Evolutionary conservation across 208 protist genomes (phyloP).

Genomic region (Trypanosomatidae sp.): DNA sequence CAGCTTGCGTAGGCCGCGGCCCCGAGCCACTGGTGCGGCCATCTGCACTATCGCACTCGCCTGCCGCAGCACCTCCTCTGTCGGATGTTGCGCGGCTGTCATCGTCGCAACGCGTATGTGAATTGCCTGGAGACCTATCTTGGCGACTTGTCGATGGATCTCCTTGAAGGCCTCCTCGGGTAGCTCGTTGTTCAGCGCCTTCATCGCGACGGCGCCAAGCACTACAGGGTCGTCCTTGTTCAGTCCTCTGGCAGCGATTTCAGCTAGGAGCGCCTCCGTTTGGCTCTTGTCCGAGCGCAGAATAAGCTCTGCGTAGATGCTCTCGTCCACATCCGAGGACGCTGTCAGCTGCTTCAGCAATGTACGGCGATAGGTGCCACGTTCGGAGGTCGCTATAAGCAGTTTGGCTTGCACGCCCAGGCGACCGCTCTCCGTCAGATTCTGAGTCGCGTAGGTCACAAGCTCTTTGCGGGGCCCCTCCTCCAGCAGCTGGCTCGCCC

Average conservation of each 20-base stretch:
- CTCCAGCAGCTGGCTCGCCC: slow-evolving; percentile 24
- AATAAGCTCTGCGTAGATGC: slow-evolving; percentile 75
- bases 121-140: slow-evolving; percentile 48
- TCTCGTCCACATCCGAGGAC: slow-evolving; percentile 69
- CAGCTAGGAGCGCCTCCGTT: slow-evolving; percentile 48
- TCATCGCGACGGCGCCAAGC: slow-evolving; percentile 50
- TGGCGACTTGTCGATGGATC: slow-evolving; percentile 57
- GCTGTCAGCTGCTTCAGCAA: slow-evolving; percentile 57
- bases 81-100: slow-evolving; percentile 34
- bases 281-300: slow-evolving; percentile 44
- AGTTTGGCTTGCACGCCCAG: slow-evolving; percentile 53
- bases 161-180: slow-evolving; percentile 59
- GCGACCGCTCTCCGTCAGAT: slow-evolving; percentile 39
- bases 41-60: slow-evolving; percentile 44
- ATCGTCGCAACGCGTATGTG: slow-evolving; percentile 51
- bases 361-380: slow-evolving; percentile 38
- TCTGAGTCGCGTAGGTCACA: slow-evolving; percentile 38
- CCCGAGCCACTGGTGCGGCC: slow-evolving; percentile 20
- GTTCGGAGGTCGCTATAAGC: slow-evolving; percentile 46
- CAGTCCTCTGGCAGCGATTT: slow-evolving; percentile 67
- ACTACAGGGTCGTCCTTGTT: slow-evolving; percentile 75
- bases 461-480: slow-evolving; percentile 36
- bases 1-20: slow-evolving; percentile 45
- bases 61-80: slow-evolving; percentile 34
- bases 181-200: slow-evolving; percentile 45